phyloP scores from a whole-genome alignment of 2,329 filamentous ascomycete species.

The Sporothrix schenckii region DNA sequence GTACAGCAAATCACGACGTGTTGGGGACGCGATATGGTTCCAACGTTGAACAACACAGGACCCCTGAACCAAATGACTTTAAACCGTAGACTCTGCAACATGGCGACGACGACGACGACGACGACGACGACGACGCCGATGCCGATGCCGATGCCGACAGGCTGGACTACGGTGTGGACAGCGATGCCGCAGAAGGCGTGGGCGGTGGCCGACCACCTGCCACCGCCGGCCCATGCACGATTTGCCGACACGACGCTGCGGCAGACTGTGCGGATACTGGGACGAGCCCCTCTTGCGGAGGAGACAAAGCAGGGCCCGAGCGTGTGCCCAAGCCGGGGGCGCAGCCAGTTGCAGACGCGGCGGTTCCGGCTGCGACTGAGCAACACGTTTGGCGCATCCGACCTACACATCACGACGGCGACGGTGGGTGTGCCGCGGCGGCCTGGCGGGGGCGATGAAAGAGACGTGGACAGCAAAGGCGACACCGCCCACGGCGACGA shows the following conservation, averaged over 20 bases:
- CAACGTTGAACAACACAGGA: too few relatives aligned
- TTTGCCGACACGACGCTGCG: background rate
- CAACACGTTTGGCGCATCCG: background rate
- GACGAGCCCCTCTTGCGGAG: background rate
- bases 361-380: background rate
- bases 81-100: too few relatives aligned
- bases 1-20: too few relatives aligned
- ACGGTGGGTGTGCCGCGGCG: background rate
- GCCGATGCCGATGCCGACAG: too few relatives aligned
- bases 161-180: conserved; percentile 7
- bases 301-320: background rate
- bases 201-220: background rate
- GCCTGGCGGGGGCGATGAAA: background rate
- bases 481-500: background rate
- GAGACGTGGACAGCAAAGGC: background rate
- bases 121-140: too few relatives aligned
- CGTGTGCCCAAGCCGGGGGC: background rate
- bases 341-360: too few relatives aligned
- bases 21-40: too few relatives aligned
- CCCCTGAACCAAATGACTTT: too few relatives aligned
- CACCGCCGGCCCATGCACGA: background rate
- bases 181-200: conserved; percentile 6
- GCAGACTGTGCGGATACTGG: background rate
- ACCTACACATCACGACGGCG: background rate
- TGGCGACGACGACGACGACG: too few relatives aligned